Evolutionary conservation across 1,284 basidiomycete species (phyloP).

Genomic region (Sphaerobolus stellatus): DNA sequence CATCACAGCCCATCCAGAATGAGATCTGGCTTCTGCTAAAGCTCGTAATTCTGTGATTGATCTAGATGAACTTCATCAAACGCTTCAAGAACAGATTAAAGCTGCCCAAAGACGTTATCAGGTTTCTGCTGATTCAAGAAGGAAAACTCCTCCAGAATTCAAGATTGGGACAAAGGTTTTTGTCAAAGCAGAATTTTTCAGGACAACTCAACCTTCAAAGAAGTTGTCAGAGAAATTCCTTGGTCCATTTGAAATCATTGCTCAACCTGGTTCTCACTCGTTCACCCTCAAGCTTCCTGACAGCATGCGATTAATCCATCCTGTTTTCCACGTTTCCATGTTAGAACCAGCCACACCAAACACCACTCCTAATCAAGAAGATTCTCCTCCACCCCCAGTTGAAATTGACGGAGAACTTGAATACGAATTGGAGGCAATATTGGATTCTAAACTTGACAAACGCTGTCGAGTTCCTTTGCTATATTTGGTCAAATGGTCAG

Average conservation of each 20-base stretch:
- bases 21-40: conserved; percentile 24
- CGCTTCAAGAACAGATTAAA: conserved; percentile 20
- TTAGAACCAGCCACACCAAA: conserved; percentile 34
- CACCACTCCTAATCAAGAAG: conserved; percentile 14
- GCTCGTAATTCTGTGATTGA: conserved; percentile 23
- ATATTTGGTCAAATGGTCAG: conserved; percentile 21
- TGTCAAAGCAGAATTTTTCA: conserved; percentile 11
- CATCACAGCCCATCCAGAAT: conserved; percentile 26
- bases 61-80: conserved; percentile 12
- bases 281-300: conserved; percentile 3
- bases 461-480: conserved; percentile 3
- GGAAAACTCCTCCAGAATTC: neutral
- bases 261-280: neutral
- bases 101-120: conserved; percentile 38
- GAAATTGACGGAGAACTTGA: conserved; percentile 22
- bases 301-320: conserved; percentile 11
- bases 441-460: conserved; percentile 22
- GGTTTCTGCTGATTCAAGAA: neutral
- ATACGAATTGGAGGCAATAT: conserved; percentile 26
- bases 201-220: conserved; percentile 19
- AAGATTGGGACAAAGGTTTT: neutral
- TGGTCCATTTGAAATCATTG: conserved; percentile 39
- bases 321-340: conserved; percentile 42
- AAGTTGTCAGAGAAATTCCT: conserved; percentile 38
- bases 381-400: conserved; percentile 26